phyloP scores from a whole-genome alignment of 2,329 filamentous ascomycete species.

The Sclerotinia borealis region DNA sequence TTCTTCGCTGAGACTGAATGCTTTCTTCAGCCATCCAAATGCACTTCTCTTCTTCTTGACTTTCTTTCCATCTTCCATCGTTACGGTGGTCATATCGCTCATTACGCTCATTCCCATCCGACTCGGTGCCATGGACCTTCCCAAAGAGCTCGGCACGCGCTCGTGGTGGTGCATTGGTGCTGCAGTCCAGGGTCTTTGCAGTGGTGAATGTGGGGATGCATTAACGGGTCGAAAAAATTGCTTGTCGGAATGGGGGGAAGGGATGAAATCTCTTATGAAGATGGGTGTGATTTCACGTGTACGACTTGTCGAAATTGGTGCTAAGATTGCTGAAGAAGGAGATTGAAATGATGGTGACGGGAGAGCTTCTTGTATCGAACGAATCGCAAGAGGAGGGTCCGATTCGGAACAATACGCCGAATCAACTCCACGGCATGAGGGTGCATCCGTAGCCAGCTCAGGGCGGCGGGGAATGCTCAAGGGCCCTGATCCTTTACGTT shows the following conservation, averaged over 20 bases:
- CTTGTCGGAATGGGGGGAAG: constrained; percentile 42
- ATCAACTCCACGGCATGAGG: constrained; percentile 30
- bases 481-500: background rate
- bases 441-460: constrained; percentile 19
- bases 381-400: constrained; percentile 20
- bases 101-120: constrained; percentile 44
- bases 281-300: constrained; percentile 7
- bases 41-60: constrained; percentile 63
- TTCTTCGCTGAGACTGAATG: constrained; percentile 58
- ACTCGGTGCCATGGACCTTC: constrained; percentile 27
- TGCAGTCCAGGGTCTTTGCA: constrained; percentile 41
- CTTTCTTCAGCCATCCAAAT: constrained; percentile 64
- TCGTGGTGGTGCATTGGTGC: constrained; percentile 24
- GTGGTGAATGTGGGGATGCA: constrained; percentile 56
- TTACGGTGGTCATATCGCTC: constrained; percentile 43
- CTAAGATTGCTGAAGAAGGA: constrained; percentile 10
- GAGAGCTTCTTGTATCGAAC: constrained; percentile 11
- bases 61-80: constrained; percentile 33
- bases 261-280: constrained; percentile 18
- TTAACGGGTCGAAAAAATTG: constrained; percentile 58
- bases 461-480: constrained; percentile 10
- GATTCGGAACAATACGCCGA: constrained; percentile 32
- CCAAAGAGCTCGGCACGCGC: constrained; percentile 18
- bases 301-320: constrained; percentile 1
- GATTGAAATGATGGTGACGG: constrained; percentile 13